Evolutionary conservation across 2,329 filamentous ascomycete species (phyloP).

Genomic region (Calonectria pseudoreteaudii): DNA sequence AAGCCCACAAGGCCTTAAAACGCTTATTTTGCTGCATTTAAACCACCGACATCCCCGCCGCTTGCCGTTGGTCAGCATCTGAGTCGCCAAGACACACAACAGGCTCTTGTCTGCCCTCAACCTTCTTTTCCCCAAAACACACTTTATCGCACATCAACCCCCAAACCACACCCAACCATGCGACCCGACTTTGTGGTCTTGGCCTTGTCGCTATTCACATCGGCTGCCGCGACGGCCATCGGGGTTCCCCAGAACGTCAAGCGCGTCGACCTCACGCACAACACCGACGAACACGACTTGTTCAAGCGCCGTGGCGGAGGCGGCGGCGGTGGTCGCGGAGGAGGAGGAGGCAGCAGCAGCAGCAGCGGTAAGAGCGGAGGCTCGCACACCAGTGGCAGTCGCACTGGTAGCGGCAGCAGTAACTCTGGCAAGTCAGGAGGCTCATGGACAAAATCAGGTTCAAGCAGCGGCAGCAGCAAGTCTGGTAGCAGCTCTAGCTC

Average conservation of each 20-base stretch:
- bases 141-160: neutral
- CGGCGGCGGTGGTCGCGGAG: slow-evolving; percentile 62
- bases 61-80: neutral
- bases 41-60: neutral
- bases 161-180: slow-evolving; percentile 44
- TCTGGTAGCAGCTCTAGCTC: slow-evolving; percentile 30
- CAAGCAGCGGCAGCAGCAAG: slow-evolving; percentile 22
- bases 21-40: neutral
- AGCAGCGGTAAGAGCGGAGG: slow-evolving; percentile 35
- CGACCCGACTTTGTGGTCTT: slow-evolving; percentile 46
- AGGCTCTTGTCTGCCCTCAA: neutral
- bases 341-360: slow-evolving; percentile 45
- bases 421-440: slow-evolving; percentile 35
- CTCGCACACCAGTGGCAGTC: neutral
- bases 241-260: slow-evolving; percentile 38
- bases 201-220: slow-evolving; percentile 44
- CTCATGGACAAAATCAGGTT: slow-evolving; percentile 26
- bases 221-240: slow-evolving; percentile 41
- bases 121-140: neutral
- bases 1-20: neutral
- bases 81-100: neutral
- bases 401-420: neutral
- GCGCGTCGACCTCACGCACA: slow-evolving; percentile 38
- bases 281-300: slow-evolving; percentile 56
- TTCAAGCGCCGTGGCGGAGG: slow-evolving; percentile 73